Percentiles rank a stretch among this genome's conserved stretches.
Evolutionary conservation across 805 yeast genomes (phyloP).

Genomic region (Metschnikowia orientalis): DNA sequence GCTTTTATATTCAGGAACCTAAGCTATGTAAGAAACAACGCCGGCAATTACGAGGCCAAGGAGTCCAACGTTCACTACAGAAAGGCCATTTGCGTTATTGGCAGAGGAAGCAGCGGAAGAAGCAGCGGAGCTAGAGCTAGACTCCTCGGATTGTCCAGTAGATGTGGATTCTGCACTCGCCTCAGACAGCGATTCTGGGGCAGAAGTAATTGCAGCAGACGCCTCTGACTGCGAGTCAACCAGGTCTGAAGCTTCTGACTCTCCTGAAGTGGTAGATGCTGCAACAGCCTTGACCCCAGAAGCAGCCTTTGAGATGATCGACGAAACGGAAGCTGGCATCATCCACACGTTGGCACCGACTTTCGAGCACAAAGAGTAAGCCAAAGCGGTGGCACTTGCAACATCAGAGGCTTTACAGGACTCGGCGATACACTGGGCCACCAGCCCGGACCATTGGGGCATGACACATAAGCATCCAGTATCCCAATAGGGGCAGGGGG

Average conservation of each 20-base stretch:
- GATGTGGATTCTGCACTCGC: no score
- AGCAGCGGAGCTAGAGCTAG: constrained; percentile 1
- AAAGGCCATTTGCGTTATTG: neutral
- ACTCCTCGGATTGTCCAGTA: constrained; percentile 2
- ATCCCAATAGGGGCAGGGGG: constrained; percentile 53
- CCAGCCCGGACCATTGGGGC: constrained; percentile 44
- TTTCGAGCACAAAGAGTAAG: constrained; percentile 37
- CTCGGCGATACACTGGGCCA: constrained; percentile 40
- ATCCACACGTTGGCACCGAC: constrained; percentile 44
- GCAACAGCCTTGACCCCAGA: constrained; percentile 5
- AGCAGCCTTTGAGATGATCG: constrained; percentile 26
- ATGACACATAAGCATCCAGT: constrained; percentile 48
- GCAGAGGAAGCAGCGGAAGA: constrained; percentile 5
- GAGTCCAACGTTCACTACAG: neutral
- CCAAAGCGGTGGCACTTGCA: constrained; percentile 35
- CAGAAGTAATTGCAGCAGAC: constrained; percentile 10
- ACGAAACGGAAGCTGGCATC: constrained; percentile 41
- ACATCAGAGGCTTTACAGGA: constrained; percentile 36
- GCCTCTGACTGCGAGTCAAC: constrained; percentile 4
- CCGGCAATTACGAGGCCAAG: constrained; percentile 2
- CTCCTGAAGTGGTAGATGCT: constrained; percentile 5
- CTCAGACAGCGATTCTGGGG: no score
- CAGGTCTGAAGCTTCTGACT: constrained; percentile 7
- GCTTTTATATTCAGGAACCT: neutral
- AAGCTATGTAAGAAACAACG: neutral